Conservation (phyloP, 306 rosid genomes). For the Abrus precatorius region DNA sequence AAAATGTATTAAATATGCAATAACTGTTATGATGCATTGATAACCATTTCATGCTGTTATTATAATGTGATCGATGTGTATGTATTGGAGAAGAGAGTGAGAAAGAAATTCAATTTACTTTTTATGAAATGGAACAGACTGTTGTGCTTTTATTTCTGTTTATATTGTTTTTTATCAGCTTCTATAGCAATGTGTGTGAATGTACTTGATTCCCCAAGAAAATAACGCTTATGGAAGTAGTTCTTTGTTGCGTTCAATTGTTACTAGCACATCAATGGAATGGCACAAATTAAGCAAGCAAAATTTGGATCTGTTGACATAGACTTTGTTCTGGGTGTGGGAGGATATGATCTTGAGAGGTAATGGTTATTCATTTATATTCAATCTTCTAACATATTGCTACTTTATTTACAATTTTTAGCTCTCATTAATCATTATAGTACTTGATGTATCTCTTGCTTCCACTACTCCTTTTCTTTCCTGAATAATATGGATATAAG, state of each 20-base stretch:
- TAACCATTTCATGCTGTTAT: conserved; percentile 29
- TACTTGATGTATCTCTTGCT: conserved; percentile 15
- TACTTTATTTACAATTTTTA: conserved; percentile 8
- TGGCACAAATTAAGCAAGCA: conserved; percentile 85
- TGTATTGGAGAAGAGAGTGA: neutral
- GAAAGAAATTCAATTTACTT: conserved; percentile 17
- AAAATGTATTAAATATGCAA: conserved; percentile 12
- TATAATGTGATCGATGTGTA: conserved; percentile 17
- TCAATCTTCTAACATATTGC: conserved; percentile 22
- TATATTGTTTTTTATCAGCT: conserved; percentile 1
- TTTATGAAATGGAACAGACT: conserved; percentile 24
- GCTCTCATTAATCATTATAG: conserved; percentile 15
- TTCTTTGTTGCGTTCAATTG: conserved; percentile 45
- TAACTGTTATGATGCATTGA: conserved; percentile 16
- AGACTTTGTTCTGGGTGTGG: conserved; percentile 93
- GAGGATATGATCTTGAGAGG: conserved; percentile 97
- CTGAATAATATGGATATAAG: conserved; percentile 10
- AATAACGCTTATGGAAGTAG: conserved; percentile 25
- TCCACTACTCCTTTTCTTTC: neutral
- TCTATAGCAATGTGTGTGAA: conserved; percentile 37
- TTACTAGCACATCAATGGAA: conserved; percentile 82
- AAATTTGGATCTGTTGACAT: conserved; percentile 88
- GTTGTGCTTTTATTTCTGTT: conserved; percentile 17
- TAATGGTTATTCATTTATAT: conserved; percentile 61
- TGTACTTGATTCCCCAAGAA: conserved; percentile 25